Base-by-base conservation (phyloP, 176 grass and related monocot species). In the Typha latifolia region DNA sequence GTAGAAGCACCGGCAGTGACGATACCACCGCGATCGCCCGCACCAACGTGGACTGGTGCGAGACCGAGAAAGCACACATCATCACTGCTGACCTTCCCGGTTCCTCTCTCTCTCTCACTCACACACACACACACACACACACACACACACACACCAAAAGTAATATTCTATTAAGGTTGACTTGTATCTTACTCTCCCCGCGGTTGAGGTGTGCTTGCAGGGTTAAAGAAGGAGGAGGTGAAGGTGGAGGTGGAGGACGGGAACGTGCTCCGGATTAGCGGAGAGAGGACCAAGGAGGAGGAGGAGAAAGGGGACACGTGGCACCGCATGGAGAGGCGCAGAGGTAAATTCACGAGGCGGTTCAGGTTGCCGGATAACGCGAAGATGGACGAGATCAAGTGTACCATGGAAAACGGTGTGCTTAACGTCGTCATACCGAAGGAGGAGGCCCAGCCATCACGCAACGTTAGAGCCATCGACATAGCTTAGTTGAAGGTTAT, bases 181-280 rank as follows among this genome's bases (percentile, higher is more conserved):
- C 9, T 43, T 43, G 37, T 43, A 43, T 43, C 37, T 43, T 43
- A 43, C 37, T 43, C 37, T 10, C 37, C 5, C 37, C 37, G 37
- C 37, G 37, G 37, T 43, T 10, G 37, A 43, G 9, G 37, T 43
- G 37, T 43, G 37, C 37, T 43, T 43, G 6, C 49, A 78, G 65
- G 81, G 51, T 77, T 80, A 67, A 72, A 51, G 67, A 84, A 76
- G 72, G 77, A 80, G 69, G 77, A 80, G 24, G 70, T 78, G 64
- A 78, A 84, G 75, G 75, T 84, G 69, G 81, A 84, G 59, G 82
- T 84, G 23, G 72, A 76, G 59, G 77, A 85, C 67, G 69, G 69
- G 48, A 77, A 72, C 47, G 68, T 85, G 77, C 72, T 85, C 43
- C 61, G 43, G 77, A 85, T 85, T 59, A 85, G 77, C 48, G 77